Evolutionary conservation across 2,329 filamentous ascomycete genomes (phyloP).

Genomic region (Trichophyton rubrum): DNA sequence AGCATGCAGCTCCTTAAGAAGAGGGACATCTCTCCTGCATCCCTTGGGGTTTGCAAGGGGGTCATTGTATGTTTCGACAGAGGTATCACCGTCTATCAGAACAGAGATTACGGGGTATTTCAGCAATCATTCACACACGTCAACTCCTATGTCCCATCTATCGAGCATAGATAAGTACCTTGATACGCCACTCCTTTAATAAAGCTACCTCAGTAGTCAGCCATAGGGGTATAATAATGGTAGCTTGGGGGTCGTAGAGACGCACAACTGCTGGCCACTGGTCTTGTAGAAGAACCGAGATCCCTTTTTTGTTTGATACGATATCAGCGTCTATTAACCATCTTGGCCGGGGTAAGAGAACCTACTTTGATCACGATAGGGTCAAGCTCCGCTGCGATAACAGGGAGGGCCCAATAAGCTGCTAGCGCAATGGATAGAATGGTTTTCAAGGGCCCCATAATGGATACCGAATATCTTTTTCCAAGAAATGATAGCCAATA

Average conservation of each 20-base stretch:
- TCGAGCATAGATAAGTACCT: constrained; percentile 15
- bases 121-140: not conserved
- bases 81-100: constrained; percentile 41
- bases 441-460: not conserved
- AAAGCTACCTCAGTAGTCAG: constrained; percentile 40
- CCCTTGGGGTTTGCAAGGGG: constrained; percentile 59
- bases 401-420: not conserved
- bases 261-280: constrained; percentile 59
- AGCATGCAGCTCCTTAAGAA: constrained; percentile 64
- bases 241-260: constrained; percentile 5
- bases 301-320: constrained; percentile 36
- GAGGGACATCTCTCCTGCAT: constrained; percentile 78
- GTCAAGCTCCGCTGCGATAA: constrained; percentile 42
- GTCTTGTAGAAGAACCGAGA: constrained; percentile 84
- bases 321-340: not conserved
- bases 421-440: not conserved
- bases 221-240: constrained; percentile 5
- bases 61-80: constrained; percentile 55
- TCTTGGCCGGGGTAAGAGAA: not conserved
- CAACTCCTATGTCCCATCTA: not conserved
- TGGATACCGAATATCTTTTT: not conserved
- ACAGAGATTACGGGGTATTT: constrained; percentile 21
- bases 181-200: constrained; percentile 95
- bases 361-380: constrained; percentile 51
- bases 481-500: not conserved